These are phyloP conservation scores for Leccinum truebloodii DNA, from an alignment of 768 basidiomycete species.

Conservation along the genomic window DNA sequence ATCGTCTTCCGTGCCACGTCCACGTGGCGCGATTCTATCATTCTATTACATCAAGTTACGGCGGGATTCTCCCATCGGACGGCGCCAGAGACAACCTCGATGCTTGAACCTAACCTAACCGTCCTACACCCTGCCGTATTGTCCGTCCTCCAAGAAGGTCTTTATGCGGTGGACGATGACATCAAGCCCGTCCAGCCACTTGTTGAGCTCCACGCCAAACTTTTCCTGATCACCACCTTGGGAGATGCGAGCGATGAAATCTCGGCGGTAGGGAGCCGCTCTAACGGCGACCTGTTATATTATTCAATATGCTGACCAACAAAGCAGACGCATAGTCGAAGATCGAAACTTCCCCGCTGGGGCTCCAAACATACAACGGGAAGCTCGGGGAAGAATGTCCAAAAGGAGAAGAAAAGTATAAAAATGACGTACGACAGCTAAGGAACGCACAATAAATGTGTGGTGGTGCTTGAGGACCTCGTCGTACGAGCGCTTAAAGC, in stretches of 20 bases:
- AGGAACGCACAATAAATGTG: constrained; percentile 61
- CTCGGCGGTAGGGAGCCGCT: constrained; percentile 59
- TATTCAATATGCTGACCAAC: neutral
- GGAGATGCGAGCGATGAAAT: constrained; percentile 62
- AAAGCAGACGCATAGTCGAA: neutral
- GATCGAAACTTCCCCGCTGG: neutral
- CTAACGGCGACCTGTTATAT: constrained; percentile 54
- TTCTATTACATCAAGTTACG: neutral
- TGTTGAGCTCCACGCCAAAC: constrained; percentile 54
- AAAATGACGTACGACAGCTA: constrained; percentile 32
- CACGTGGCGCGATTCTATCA: constrained; percentile 22
- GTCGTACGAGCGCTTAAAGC: constrained; percentile 74
- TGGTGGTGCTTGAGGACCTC: constrained; percentile 66
- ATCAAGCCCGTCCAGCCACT: constrained; percentile 68
- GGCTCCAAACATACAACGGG: constrained; percentile 1
- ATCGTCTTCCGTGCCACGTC: neutral
- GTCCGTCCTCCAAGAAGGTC: constrained; percentile 56
- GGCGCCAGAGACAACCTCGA: constrained; percentile 5
- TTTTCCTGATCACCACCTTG: constrained; percentile 65
- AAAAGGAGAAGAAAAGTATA: neutral
- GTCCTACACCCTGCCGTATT: constrained; percentile 53
- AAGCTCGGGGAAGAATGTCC: neutral
- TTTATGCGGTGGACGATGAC: constrained; percentile 51
- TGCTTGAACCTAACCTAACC: constrained; percentile 20
- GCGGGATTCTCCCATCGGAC: neutral